phyloP scores from a whole-genome alignment of 2,329 filamentous ascomycete species.

The Diplodia scrobiculata region DNA sequence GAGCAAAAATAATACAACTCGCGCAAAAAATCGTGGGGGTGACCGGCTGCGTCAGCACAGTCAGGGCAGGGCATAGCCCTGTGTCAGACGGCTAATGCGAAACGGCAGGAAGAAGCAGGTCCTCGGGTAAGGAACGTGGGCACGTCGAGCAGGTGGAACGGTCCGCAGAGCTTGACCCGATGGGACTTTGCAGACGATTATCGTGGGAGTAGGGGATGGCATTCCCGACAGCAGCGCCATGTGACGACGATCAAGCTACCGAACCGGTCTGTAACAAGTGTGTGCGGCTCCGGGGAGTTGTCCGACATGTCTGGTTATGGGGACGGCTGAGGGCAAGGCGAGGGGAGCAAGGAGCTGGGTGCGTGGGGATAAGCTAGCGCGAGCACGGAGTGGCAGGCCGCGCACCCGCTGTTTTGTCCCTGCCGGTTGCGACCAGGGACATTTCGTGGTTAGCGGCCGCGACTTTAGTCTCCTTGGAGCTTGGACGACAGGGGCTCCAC shows the following conservation, averaged over 20 bases:
- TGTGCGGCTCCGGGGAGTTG: constrained; percentile 1
- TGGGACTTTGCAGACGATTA: too few species aligned
- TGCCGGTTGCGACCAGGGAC: not conserved
- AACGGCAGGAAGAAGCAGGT: not conserved
- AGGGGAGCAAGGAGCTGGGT: not conserved
- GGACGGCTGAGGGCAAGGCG: not conserved
- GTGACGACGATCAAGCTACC: not conserved
- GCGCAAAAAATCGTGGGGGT: not conserved
- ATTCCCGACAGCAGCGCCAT: not conserved
- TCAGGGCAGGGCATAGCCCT: not conserved
- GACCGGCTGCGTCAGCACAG: not conserved
- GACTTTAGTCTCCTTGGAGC: not conserved
- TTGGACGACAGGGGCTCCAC: not conserved
- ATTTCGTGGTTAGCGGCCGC: not conserved
- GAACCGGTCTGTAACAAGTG: not conserved
- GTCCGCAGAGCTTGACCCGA: not conserved
- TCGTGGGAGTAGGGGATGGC: not conserved
- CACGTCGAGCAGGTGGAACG: not conserved
- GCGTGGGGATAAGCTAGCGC: constrained; percentile 23
- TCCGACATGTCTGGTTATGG: not conserved
- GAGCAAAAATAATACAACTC: too few species aligned
- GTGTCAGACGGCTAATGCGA: constrained; percentile 6
- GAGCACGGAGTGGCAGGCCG: constrained; percentile 20
- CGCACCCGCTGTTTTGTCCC: not conserved
- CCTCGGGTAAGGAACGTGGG: not conserved